These are phyloP conservation scores for Multifurca ochricompacta DNA, from an alignment of 768 basidiomycete genomes.

Conservation along the genomic window DNA sequence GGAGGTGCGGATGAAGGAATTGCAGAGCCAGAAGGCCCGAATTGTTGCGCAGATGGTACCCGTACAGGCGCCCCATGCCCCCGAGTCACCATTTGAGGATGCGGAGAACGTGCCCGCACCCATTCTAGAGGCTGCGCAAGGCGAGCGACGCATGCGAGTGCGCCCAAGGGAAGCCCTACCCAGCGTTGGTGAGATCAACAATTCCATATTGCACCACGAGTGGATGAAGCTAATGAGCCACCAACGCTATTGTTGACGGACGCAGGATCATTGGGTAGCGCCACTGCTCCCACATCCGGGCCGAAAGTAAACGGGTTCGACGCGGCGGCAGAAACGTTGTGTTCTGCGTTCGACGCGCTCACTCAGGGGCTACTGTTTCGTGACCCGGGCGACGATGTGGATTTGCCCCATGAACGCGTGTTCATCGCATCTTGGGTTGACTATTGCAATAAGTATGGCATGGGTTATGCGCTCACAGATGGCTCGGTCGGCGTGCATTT, in stretches of 20 bases:
- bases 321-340: conserved; percentile 44
- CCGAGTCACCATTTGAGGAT: conserved; percentile 25
- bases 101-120: conserved; percentile 31
- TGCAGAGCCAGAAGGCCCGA: conserved; percentile 86
- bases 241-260: neutral
- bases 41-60: conserved; percentile 94
- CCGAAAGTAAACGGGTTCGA: conserved; percentile 55
- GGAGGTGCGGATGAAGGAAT: conserved; percentile 53
- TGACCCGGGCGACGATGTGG: conserved; percentile 47
- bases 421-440: conserved; percentile 99
- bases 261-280: conserved; percentile 13
- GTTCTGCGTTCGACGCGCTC: conserved; percentile 61
- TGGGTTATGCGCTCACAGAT: conserved; percentile 96
- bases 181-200: neutral
- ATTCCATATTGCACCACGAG: too few relatives aligned
- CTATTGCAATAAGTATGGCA: conserved; percentile 99
- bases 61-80: conserved; percentile 30
- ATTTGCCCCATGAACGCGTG: conserved; percentile 59
- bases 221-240: neutral
- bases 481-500: conserved; percentile 94
- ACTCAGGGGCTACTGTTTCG: conserved; percentile 56
- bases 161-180: conserved; percentile 4
- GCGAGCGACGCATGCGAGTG: conserved; percentile 4
- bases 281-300: conserved; percentile 23
- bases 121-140: neutral